Evolutionary conservation across 768 basidiomycete species (phyloP).

Genomic region (Lactarius sp.): DNA sequence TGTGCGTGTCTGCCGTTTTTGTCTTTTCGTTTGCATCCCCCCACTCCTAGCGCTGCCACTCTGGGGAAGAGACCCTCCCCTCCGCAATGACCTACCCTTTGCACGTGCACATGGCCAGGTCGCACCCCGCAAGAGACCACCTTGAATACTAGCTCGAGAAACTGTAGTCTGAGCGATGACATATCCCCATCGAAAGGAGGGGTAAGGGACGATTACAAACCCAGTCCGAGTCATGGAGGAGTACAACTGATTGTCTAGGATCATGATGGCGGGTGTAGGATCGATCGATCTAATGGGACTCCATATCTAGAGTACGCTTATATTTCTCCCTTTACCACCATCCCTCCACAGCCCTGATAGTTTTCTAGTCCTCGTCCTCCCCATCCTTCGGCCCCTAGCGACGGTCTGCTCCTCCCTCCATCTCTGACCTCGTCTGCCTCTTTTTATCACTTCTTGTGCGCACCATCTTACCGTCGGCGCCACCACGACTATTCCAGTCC

Average conservation of each 20-base stretch:
- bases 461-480: conserved; percentile 37
- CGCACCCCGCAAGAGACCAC: neutral
- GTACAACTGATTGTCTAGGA: too few species aligned
- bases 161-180: conserved; percentile 4
- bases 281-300: too few species aligned
- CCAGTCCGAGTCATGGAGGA: too few species aligned
- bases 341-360: conserved; percentile 19
- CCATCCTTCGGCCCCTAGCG: conserved; percentile 62
- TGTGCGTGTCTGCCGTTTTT: too few species aligned
- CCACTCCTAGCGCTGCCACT: too few species aligned
- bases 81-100: too few species aligned
- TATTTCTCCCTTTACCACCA: neutral
- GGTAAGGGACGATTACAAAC: too few species aligned
- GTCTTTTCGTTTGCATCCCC: too few species aligned
- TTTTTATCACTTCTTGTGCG: conserved; percentile 44
- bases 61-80: too few species aligned
- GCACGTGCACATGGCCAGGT: conserved; percentile 11
- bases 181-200: neutral
- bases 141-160: neutral
- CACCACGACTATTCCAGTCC: conserved; percentile 52
- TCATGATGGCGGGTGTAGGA: too few species aligned
- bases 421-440: conserved; percentile 57
- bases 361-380: conserved; percentile 53
- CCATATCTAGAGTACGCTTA: too few species aligned
- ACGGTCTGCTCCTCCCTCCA: conserved; percentile 46